Evolutionary conservation across 2,329 filamentous ascomycete genomes (phyloP), one percentile per base, ranked within the genome.

Genomic region (Penicillium janthinellum): DNA sequence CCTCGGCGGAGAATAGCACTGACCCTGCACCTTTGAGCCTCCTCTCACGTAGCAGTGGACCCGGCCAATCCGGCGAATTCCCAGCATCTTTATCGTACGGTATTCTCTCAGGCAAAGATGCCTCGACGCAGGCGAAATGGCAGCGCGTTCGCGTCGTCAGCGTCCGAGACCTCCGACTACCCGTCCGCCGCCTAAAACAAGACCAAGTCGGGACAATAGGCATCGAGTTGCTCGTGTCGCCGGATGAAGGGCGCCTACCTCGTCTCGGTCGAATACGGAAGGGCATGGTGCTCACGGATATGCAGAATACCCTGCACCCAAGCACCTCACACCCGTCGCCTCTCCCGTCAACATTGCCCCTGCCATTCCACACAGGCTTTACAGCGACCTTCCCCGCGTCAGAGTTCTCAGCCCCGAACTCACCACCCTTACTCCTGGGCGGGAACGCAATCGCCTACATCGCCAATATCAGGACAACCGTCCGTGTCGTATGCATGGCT

Each of bases 141-240:
- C 87, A 91, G 63, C 83, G 83, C 25, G 92, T 94, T 5, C 88
- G 85, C 45, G 87, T 98, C 55, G 88, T 91, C 47, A 98, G 93
- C 67, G 88, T 97, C 45, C 89, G 94, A 22, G 96, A 96, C 67
- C 81, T 99, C 8, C 87, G 94, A 5, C 81, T 97, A 3, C 91
- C 94, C 0, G 92, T 97, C 0, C 86, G 87, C 49, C 86, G 84
- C 0, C 82, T 98, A 7, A 83, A 88, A 53, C 83, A 88, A 15
- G 92, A 91, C 10, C 94, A 99, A 76, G 92, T 94, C 5, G 95
- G 94, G 0, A 97, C 93, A 0, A 84, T 99, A 56, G 94, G 93
- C 0, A 81, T 98, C 53, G 83, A 89, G 57, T 68, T 70, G 10
- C 62, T 75, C 17, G 55, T 60, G 5, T 58, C 62, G 20, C 50